phyloP scores from a whole-genome alignment of 352 stramenopile genomes.

The Pythium rishiriense region DNA sequence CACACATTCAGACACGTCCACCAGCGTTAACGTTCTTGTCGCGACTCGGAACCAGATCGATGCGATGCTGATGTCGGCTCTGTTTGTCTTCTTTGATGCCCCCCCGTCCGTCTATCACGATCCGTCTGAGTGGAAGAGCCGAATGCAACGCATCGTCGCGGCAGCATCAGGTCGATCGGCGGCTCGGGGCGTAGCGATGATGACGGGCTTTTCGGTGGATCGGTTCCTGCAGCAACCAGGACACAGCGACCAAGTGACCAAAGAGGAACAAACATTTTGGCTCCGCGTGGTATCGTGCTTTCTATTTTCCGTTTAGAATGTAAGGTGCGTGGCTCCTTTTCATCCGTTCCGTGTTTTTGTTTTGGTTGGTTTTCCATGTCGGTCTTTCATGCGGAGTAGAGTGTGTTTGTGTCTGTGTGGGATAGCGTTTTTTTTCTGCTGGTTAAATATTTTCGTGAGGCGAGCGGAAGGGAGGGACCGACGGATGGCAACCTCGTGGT shows the following conservation, averaged over 20 bases:
- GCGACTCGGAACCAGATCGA: background rate
- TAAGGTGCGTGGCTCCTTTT: background rate
- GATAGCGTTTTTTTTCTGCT: slow-evolving; percentile 26
- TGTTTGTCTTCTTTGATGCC: slow-evolving; percentile 27
- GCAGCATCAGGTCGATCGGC: slow-evolving; percentile 5
- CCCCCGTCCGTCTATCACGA: slow-evolving; percentile 20
- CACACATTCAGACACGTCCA: background rate
- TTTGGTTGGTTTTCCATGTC: too few relatives aligned
- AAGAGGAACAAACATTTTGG: slow-evolving; percentile 27
- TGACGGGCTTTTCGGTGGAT: slow-evolving; percentile 16
- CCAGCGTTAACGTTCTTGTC: background rate
- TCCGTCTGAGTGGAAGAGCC: slow-evolving; percentile 15
- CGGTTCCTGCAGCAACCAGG: slow-evolving; percentile 18
- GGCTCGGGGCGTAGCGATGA: too few relatives aligned
- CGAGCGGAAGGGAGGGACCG: background rate
- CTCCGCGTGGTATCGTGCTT: slow-evolving; percentile 28
- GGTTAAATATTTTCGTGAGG: slow-evolving; percentile 24
- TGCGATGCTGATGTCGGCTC: slow-evolving; percentile 21
- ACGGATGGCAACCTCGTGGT: background rate
- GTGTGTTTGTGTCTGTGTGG: background rate
- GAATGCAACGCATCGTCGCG: slow-evolving; percentile 17
- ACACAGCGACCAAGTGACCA: slow-evolving; percentile 16
- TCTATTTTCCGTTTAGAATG: slow-evolving; percentile 28
- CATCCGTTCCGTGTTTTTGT: slow-evolving; percentile 3
- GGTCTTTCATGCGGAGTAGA: background rate